These are phyloP conservation scores for Setaria viridis DNA, from an alignment of 202 grass and related monocot genomes.

Conservation along the genomic window DNA sequence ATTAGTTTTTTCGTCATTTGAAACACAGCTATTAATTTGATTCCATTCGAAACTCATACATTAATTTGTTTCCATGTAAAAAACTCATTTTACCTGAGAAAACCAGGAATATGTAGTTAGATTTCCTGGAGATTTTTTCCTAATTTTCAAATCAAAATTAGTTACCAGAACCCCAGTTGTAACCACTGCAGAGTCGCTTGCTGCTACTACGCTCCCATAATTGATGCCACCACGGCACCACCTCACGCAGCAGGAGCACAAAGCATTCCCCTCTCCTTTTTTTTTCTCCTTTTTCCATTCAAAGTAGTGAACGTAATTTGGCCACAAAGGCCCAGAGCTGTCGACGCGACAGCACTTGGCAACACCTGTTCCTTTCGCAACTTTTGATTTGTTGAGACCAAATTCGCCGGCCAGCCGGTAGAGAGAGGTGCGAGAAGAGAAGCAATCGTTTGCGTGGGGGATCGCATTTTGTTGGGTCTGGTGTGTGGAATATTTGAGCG, in stretches of 20 bases:
- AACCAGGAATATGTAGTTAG: background rate
- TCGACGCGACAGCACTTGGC: constrained; percentile 40
- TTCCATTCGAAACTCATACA: background rate
- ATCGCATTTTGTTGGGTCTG: constrained; percentile 10
- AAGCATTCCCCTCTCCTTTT: background rate
- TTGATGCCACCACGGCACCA: constrained; percentile 20
- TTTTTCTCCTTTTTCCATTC: constrained; percentile 18
- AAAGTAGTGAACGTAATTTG: constrained; percentile 48
- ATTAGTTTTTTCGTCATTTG: no score
- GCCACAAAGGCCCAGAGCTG: constrained; percentile 21
- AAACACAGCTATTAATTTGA: no score
- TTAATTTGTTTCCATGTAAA: background rate
- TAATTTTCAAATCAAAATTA: background rate
- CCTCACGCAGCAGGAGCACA: background rate
- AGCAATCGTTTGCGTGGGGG: constrained; percentile 27
- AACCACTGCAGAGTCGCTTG: background rate
- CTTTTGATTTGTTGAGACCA: constrained; percentile 41
- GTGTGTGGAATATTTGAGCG: constrained; percentile 42
- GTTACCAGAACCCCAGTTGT: background rate
- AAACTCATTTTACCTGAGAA: background rate
- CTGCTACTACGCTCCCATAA: constrained; percentile 20
- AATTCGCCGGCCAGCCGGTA: constrained; percentile 23
- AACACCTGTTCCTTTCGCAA: constrained; percentile 37
- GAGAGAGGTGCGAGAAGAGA: background rate
- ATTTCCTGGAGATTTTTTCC: background rate